These are phyloP conservation scores for Heritiera littoralis DNA, from an alignment of 345 rosid species.

Conservation along the genomic window DNA sequence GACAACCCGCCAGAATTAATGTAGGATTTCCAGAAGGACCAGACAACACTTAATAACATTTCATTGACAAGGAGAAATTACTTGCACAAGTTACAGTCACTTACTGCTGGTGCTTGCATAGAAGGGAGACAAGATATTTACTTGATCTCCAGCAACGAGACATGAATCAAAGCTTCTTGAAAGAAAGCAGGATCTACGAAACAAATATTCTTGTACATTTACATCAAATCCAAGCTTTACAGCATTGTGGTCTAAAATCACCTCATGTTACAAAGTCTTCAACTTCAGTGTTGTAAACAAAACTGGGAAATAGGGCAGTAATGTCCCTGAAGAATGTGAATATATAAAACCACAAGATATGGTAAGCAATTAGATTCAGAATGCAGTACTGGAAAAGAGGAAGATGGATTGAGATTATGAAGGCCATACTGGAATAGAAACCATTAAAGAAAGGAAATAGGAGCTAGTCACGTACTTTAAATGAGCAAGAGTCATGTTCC, in stretches of 20 bases:
- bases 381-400: not conserved
- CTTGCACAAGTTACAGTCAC: not conserved
- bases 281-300: slow-evolving; percentile 43
- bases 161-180: not conserved
- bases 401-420: not conserved
- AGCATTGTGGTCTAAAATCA: not conserved
- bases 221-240: not conserved
- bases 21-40: not conserved
- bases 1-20: not conserved
- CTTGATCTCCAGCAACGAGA: not conserved
- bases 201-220: not conserved
- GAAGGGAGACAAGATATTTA: not conserved
- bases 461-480: slow-evolving; percentile 38
- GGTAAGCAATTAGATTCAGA: not conserved
- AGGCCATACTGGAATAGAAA: not conserved
- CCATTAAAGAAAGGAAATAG: not conserved
- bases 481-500: slow-evolving; percentile 66
- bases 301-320: slow-evolving; percentile 52
- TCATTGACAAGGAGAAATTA: not conserved
- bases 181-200: not conserved
- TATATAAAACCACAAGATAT: not conserved
- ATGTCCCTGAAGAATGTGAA: slow-evolving; percentile 45
- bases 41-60: not conserved
- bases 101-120: not conserved
- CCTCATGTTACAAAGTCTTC: slow-evolving; percentile 37